Base-by-base conservation (phyloP, 352 stramenopile genomes). In the Thalassiosira ordinaria region DNA sequence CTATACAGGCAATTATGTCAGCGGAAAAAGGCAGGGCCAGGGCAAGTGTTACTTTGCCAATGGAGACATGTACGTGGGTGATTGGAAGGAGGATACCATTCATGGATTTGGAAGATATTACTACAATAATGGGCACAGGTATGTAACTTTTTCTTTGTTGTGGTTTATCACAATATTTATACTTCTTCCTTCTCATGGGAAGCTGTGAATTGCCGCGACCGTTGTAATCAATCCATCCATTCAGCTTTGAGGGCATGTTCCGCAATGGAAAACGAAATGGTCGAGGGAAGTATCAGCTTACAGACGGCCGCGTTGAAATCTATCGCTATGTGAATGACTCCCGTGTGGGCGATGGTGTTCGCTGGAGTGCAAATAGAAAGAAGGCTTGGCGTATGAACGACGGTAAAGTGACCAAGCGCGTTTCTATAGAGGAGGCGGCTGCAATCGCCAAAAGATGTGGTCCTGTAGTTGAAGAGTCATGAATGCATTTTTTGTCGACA, bases 21-120 rank as follows among this genome's bases (percentile, higher is more conserved):
- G 78, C 31, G 82, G 78, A 1, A 74, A 82, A 52, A 51, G 81
- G 18, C 63, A 85, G 16, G 87, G 87, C 31, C 20, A 84, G 14
- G 87, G 87, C n/a, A 67, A 57, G 20, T 82, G 74, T 35, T 80
- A 83, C 52, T 90, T 84, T 74, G 78, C 78, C 20, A 89, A 89
- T 60, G 82, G 80, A 31, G 85, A 91, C 59, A 56, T 82, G 57
- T 90, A 88, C 62, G 55, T 74, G 1, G 87, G 87, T 33, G 67
- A 75, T 9, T 92, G 84, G 84, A 77, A 88, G 39, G 26, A 85
- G 41, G 83, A 89, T 66, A 70, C 53, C 0, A 84, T 87, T 14
- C 76, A 92, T 72, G 82, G 83, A 39, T 69, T 71, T 29, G 77
- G 87, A 29, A 57, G 67, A 39, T 89, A 90, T 51, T 86, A 85